Base-by-base conservation (phyloP, 208 protist genomes). In the Angomonas ambiguus region DNA sequence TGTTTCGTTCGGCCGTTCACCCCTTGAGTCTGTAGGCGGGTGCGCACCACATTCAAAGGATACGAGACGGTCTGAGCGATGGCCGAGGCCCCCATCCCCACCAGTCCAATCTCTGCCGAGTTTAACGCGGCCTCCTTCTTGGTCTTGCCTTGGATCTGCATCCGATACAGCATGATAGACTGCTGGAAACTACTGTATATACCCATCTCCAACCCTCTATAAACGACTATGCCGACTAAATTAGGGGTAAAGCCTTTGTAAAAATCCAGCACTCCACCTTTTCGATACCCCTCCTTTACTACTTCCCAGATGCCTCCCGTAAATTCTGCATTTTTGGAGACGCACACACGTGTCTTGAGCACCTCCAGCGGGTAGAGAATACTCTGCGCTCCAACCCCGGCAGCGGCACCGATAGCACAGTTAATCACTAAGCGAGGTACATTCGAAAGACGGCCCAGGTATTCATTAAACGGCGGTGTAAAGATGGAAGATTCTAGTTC, bases 331-430 rank as follows among this genome's bases (percentile, higher is more conserved):
- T 35, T 85, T 31, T 78, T 79, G 34, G 92, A 86, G 3, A 95
- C 92, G 1, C 77, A 71, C 28, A 94, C 82, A 16, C 93, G 82
- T 30, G 93, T 97, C 69, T 96, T 96, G 22, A 96, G 74, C n/a
- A 96, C 84, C 70, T 97, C 91, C 20, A 97, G 32, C 4, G 93
- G 93, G 71, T 96, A 96, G 10, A 96, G 66, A 18, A 92, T 60
- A 25, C 83, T 79, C 70, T 97, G 93, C 22, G 88, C 83, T n/a
- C 82, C 86, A 33, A 94, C 74, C 2, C 93, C 93, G 3, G 91
- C 88, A 2, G 72, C 75, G 16, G 93, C 82, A 27, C 89, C 89
- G 58, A 94, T 90, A 56, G 69, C 65, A 67, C 92, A 97, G 71
- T 95, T 92, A 31, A 93, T 74, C n/a, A 69, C 70, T 22, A 93